phyloP scores from a whole-genome alignment of 108 stramenopile species.

The Phaeodactylum tricornutum region DNA sequence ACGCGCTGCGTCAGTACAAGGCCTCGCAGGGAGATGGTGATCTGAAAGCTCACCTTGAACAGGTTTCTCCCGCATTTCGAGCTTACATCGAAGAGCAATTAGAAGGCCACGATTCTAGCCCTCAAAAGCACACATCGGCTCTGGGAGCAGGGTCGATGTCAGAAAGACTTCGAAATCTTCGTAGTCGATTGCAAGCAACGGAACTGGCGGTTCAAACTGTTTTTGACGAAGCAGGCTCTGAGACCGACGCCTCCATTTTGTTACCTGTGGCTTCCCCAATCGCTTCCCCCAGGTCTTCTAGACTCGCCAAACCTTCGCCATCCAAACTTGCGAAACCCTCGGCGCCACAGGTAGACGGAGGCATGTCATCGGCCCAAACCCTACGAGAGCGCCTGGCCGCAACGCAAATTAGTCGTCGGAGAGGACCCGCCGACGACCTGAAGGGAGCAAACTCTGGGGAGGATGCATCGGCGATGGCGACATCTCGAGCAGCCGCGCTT shows the following conservation, averaged over 20 bases:
- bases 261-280: too few relatives aligned
- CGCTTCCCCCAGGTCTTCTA: too few relatives aligned
- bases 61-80: slow-evolving; percentile 54
- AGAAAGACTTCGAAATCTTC: slow-evolving; percentile 32
- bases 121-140: not conserved
- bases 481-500: slow-evolving; percentile 48
- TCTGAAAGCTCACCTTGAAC: slow-evolving; percentile 42
- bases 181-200: slow-evolving; percentile 31
- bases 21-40: slow-evolving; percentile 34
- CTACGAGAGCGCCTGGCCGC: slow-evolving; percentile 40
- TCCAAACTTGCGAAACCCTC: not conserved
- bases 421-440: slow-evolving; percentile 4
- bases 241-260: not conserved
- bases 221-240: slow-evolving; percentile 2
- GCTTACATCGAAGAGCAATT: slow-evolving; percentile 48
- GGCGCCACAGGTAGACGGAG: not conserved
- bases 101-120: not conserved
- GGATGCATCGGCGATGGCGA: too few relatives aligned
- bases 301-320: not conserved
- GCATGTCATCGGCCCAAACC: not conserved
- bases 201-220: slow-evolving; percentile 14
- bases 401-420: slow-evolving; percentile 12
- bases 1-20: slow-evolving; percentile 39
- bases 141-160: slow-evolving; percentile 21
- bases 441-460: too few relatives aligned